phyloP scores from a whole-genome alignment of 2,329 filamentous ascomycete genomes.

The Pseudomassariella vexata region DNA sequence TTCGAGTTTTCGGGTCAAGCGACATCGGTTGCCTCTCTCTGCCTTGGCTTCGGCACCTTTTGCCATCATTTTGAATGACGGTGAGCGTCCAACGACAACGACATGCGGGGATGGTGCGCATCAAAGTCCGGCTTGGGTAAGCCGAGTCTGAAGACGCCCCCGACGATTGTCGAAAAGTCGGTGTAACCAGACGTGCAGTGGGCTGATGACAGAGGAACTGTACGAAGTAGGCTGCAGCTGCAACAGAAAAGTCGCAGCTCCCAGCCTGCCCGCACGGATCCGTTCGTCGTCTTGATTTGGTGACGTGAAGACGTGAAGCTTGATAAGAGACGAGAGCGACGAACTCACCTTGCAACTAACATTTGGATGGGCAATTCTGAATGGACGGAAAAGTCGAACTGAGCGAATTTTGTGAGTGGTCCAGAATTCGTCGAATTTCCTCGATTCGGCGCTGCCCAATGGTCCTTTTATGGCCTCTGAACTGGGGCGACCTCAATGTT shows the following conservation, averaged over 20 bases:
- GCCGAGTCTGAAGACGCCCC: not conserved
- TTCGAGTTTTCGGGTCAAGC: too few relatives aligned
- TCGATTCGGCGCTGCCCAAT: not conserved
- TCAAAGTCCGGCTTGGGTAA: not conserved
- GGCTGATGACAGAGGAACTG: slow-evolving; percentile 1
- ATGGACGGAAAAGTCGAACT: not conserved
- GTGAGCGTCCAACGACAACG: too few relatives aligned
- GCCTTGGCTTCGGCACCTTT: not conserved
- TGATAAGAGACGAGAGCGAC: too few relatives aligned
- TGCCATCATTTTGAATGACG: slow-evolving; percentile 3
- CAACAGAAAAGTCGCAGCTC: too few relatives aligned
- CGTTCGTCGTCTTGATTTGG: too few relatives aligned
- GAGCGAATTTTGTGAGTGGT: not conserved
- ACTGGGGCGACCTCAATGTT: too few relatives aligned
- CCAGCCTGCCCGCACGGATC: too few relatives aligned
- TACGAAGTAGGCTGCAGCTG: too few relatives aligned
- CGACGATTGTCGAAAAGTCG: slow-evolving; percentile 3
- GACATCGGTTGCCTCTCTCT: not conserved
- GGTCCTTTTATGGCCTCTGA: not conserved
- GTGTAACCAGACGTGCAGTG: slow-evolving; percentile 5
- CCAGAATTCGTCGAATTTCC: not conserved
- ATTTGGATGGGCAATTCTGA: too few relatives aligned
- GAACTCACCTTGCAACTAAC: too few relatives aligned
- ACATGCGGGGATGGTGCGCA: too few relatives aligned
- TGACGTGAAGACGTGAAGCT: too few relatives aligned